Conservation (phyloP, 1,284 basidiomycete genomes). For the Afroboletus lepidellus region DNA sequence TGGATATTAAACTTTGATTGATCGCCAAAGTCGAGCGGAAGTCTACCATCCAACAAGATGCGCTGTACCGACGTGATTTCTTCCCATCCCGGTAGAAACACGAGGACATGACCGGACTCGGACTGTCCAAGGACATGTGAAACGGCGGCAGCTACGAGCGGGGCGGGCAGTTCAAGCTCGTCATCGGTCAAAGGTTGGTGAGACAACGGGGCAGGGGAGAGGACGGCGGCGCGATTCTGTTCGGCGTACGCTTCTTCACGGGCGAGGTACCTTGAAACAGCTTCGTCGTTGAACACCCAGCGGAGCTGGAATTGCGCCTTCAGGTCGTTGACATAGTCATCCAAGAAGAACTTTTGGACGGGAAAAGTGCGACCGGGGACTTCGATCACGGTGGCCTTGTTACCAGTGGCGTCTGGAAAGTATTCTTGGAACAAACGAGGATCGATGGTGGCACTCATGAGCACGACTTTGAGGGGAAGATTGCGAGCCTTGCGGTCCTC, state of each 20-base stretch:
- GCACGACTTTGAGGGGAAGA: slow-evolving; percentile 82
- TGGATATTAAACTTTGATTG: slow-evolving; percentile 72
- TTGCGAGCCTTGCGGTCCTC: slow-evolving; percentile 73
- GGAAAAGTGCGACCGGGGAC: slow-evolving; percentile 94
- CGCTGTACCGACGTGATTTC: slow-evolving; percentile 85
- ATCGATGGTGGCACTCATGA: slow-evolving; percentile 97
- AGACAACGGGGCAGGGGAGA: slow-evolving; percentile 27
- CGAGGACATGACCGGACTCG: slow-evolving; percentile 85
- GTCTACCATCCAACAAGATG: slow-evolving; percentile 58
- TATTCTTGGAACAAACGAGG: slow-evolving; percentile 87
- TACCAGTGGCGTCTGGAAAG: slow-evolving; percentile 67
- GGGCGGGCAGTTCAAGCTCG: slow-evolving; percentile 82
- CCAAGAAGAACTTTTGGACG: slow-evolving; percentile 79
- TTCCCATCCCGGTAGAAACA: slow-evolving; percentile 92
- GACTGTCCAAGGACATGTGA: slow-evolving; percentile 77
- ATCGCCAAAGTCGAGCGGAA: slow-evolving; percentile 65
- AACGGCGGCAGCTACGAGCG: slow-evolving; percentile 81
- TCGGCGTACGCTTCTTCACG: slow-evolving; percentile 61
- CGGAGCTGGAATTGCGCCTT: slow-evolving; percentile 37
- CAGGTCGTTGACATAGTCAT: slow-evolving; percentile 70
- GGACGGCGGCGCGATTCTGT: slow-evolving; percentile 11
- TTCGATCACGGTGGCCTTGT: slow-evolving; percentile 75
- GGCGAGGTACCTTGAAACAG: slow-evolving; percentile 75
- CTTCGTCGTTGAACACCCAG: slow-evolving; percentile 78
- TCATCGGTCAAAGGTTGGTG: slow-evolving; percentile 41